A percentile compares a stretch with the other conserved stretches of the same genome.
Evolutionary conservation across 495 filamentous ascomycete species (phyloP).

Genomic region (Delitschia confertaspora): DNA sequence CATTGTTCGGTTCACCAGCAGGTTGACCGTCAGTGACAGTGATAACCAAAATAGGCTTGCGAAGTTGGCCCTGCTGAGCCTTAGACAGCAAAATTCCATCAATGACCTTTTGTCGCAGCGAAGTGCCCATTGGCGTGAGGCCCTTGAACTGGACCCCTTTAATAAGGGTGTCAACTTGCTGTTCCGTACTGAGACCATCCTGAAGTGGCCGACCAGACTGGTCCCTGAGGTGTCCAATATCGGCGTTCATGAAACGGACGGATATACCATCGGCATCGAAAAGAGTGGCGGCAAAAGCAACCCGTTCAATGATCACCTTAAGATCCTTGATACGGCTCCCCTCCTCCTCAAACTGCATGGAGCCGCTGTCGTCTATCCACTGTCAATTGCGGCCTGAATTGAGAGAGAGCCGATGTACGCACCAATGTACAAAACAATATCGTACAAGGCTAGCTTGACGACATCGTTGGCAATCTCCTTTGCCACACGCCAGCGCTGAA

Average conservation of each 20-base stretch:
- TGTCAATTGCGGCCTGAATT: neutral
- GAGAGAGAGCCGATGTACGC: slow-evolving; percentile 5
- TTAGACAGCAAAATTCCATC: slow-evolving; percentile 49
- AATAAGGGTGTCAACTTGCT: slow-evolving; percentile 52
- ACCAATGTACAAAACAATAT: slow-evolving; percentile 58
- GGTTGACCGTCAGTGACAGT: slow-evolving; percentile 64
- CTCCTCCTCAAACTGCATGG: slow-evolving; percentile 58
- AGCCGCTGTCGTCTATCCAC: slow-evolving; percentile 55
- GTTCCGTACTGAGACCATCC: slow-evolving; percentile 48
- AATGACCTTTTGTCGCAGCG: slow-evolving; percentile 52
- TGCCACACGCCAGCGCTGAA: slow-evolving; percentile 47
- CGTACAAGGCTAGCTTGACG: slow-evolving; percentile 57
- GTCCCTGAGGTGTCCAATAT: slow-evolving; percentile 5
- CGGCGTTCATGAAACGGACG: slow-evolving; percentile 63
- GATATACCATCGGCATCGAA: slow-evolving; percentile 65
- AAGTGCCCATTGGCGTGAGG: slow-evolving; percentile 58
- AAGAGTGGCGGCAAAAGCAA: slow-evolving; percentile 55
- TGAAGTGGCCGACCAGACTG: slow-evolving; percentile 15
- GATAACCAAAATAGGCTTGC: slow-evolving; percentile 61
- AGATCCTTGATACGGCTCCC: slow-evolving; percentile 60
- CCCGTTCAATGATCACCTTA: slow-evolving; percentile 51
- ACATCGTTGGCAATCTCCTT: slow-evolving; percentile 59
- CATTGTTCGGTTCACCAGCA: slow-evolving; percentile 44
- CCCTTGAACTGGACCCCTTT: slow-evolving; percentile 53
- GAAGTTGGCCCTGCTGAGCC: slow-evolving; percentile 42